Conservation (phyloP, 805 yeast species). For the Candida incommunis region DNA sequence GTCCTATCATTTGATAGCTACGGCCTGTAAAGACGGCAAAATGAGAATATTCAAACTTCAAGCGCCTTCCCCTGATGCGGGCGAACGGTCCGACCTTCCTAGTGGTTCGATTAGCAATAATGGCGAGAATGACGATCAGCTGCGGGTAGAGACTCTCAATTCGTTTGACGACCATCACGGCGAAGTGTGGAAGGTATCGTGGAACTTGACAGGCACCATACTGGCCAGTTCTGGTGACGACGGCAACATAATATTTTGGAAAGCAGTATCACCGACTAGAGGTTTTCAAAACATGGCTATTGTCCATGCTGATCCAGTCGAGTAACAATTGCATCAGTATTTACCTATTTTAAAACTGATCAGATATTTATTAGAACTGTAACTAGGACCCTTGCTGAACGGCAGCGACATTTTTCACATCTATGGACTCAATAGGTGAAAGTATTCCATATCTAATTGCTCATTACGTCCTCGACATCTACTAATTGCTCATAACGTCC, state of each 20-base stretch:
- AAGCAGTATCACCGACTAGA: conserved; percentile 67
- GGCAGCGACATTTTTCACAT: too few species aligned
- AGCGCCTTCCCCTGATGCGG: not conserved
- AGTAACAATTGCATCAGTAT: conserved; percentile 5
- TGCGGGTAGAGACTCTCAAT: conserved; percentile 46
- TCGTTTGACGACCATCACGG: conserved; percentile 64
- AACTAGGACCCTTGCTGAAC: too few species aligned
- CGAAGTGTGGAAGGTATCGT: conserved; percentile 92
- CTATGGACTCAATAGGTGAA: too few species aligned
- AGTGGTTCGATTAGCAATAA: not conserved
- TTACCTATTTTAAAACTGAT: too few species aligned
- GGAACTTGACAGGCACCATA: conserved; percentile 91
- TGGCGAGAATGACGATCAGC: conserved; percentile 3
- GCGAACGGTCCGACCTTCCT: not conserved
- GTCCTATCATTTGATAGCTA: conserved; percentile 75
- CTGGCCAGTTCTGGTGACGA: conserved; percentile 92
- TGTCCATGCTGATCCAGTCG: conserved; percentile 38
- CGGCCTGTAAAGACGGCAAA: conserved; percentile 90
- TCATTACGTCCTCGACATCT: too few species aligned
- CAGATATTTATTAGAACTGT: too few species aligned
- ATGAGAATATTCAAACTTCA: conserved; percentile 69
- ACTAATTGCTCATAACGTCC: too few species aligned
- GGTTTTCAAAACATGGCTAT: conserved; percentile 89
- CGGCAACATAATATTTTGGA: conserved; percentile 85
- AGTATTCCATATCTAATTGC: too few species aligned